A percentile compares a stretch with the other conserved stretches of the same genome.
Evolutionary conservation across 2,329 filamentous ascomycete species (phyloP).

Genomic region (Colletotrichum eleusines): DNA sequence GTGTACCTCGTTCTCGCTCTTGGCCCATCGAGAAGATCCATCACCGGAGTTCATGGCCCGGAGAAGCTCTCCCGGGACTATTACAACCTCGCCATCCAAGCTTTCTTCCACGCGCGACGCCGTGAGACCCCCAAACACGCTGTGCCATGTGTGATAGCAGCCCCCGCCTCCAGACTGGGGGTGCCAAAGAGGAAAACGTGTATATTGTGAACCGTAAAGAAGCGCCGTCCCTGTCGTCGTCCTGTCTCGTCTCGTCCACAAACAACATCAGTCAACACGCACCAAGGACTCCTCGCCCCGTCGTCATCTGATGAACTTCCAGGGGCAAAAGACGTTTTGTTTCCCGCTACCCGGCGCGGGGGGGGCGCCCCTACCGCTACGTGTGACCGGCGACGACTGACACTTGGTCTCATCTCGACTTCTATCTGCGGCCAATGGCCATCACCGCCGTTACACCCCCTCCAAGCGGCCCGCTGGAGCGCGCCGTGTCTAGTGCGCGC

Average conservation of each 20-base stretch:
- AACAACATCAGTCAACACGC: not conserved
- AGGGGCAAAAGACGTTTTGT: not conserved
- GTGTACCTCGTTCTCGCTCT: too few species aligned
- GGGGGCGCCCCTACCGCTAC: not conserved
- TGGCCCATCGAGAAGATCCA: too few species aligned
- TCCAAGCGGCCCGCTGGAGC: constrained; percentile 26
- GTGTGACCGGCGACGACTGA: constrained; percentile 27
- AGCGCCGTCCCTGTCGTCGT: too few species aligned
- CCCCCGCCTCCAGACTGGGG: not conserved
- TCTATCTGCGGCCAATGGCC: constrained; percentile 24
- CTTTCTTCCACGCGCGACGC: not conserved
- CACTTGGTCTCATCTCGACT: constrained; percentile 24
- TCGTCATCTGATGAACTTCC: constrained; percentile 5
- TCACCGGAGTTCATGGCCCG: constrained; percentile 12
- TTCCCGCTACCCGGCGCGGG: not conserved
- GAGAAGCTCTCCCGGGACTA: constrained; percentile 2
- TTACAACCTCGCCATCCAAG: constrained; percentile 1
- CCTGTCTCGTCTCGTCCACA: not conserved
- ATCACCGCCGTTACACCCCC: constrained; percentile 26
- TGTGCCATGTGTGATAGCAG: not conserved
- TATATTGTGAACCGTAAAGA: too few species aligned
- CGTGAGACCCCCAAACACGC: not conserved
- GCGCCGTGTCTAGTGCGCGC: constrained; percentile 21
- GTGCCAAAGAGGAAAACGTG: too few species aligned
- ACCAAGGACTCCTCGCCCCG: not conserved